A percentile compares a stretch with the other conserved stretches of the same genome.
Conservation (phyloP, 2,329 filamentous ascomycete genomes). For the Apiospora hydei region DNA sequence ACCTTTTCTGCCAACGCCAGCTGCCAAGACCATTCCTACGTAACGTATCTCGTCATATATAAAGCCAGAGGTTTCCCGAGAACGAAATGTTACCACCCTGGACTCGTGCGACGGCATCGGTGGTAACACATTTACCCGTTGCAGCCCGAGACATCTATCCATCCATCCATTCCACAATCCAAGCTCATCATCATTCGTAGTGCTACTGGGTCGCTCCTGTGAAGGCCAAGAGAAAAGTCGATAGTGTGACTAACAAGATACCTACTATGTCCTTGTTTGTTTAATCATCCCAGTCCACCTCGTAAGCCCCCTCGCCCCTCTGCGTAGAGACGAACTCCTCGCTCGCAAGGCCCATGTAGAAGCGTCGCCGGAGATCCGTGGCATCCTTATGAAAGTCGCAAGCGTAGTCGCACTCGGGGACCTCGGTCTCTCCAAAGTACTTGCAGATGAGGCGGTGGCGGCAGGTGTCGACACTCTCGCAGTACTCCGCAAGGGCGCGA, state of each 20-base stretch:
- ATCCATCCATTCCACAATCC: neutral
- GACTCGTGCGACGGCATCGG: neutral
- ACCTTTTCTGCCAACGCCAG: neutral
- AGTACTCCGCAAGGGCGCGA: constrained; percentile 77
- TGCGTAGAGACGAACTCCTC: constrained; percentile 72
- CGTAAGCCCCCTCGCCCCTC: constrained; percentile 63
- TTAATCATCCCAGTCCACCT: constrained; percentile 60
- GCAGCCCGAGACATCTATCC: constrained; percentile 1
- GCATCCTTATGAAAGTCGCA: constrained; percentile 81
- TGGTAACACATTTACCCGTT: neutral
- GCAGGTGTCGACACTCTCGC: constrained; percentile 77
- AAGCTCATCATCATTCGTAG: neutral
- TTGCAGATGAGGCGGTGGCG: constrained; percentile 77
- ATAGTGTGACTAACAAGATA: neutral
- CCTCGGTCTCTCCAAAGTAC: constrained; percentile 75
- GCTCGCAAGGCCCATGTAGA: constrained; percentile 61
- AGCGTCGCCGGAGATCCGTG: constrained; percentile 62
- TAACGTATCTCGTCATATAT: neutral
- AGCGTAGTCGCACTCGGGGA: constrained; percentile 72
- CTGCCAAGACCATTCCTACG: neutral
- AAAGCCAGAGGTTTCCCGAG: neutral
- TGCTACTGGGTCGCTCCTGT: neutral
- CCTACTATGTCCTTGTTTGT: neutral
- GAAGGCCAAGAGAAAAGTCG: neutral
- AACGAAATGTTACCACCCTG: neutral